Base-by-base conservation (phyloP, 176 grass and related monocot species). In the Aegilops speltoides region DNA sequence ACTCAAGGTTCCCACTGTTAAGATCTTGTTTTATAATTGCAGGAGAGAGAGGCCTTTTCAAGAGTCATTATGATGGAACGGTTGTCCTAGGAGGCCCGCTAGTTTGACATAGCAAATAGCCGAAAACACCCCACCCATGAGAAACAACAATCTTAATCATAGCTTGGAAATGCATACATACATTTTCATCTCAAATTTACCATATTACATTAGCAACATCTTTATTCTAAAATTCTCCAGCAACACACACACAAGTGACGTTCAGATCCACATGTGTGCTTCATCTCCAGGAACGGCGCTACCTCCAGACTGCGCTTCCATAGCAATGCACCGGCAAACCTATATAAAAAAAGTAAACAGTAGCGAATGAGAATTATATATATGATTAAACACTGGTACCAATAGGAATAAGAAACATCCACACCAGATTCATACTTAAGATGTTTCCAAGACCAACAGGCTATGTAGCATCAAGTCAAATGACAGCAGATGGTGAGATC, bases 1-100 rank as follows among this genome's bases (percentile, higher is more conserved):
- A 88, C 92, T 97, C 73, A 97, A 80, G 14, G 95, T 93, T 87
- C 85, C 95, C 62, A 89, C 89, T 73, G 92, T 93, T 83, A 95
- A 88, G 73, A 97, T 97, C 78, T 91, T 97, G 85, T 97, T 63
- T 11, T 63, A 63, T 23, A 64, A 64, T 64, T 64, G 23, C 23
- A 64, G 61, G 59, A 62, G 59, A 62, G 59, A 62, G 59, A 62
- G 59, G 57, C 20, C 60, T 63, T 63, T 25, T 25, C 60, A 63
- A 63, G n/a, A 24, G 23, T 63, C 60, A 63, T 12, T n/a, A 25
- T 62, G 64, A 68, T 68, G 64, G 64, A 2, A 17, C 7, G 64
- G 64, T 8, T 68, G 64, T 3, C 28, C 64, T 67, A 67, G 28
- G 64, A 17, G 28, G 64, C 28, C 28, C 31, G 31, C 65, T 15